A percentile compares a stretch with the other conserved stretches of the same genome.
Conservation (phyloP, 345 rosid genomes). For the Geranium rotundifolium region DNA sequence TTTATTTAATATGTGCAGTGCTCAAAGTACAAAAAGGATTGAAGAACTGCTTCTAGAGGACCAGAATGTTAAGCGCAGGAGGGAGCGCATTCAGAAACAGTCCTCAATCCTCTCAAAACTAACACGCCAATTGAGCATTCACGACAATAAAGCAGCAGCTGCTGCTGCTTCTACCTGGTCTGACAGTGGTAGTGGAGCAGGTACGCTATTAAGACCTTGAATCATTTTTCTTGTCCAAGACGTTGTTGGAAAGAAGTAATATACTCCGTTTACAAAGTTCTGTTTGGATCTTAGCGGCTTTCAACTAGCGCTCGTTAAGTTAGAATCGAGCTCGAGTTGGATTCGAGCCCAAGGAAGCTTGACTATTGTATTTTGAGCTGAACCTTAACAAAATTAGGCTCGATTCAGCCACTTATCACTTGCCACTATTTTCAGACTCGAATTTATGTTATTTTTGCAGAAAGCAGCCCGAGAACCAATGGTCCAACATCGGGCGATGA, state of each 20-base stretch:
- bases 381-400: too few relatives aligned
- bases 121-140: constrained; percentile 73
- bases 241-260: background rate
- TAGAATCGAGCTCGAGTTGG: too few relatives aligned
- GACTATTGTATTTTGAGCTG: too few relatives aligned
- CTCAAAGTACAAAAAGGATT: constrained; percentile 64
- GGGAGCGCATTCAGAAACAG: constrained; percentile 81
- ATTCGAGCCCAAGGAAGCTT: too few relatives aligned
- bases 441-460: constrained; percentile 21
- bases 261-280: too few relatives aligned
- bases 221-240: background rate
- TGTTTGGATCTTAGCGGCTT: too few relatives aligned
- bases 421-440: too few relatives aligned
- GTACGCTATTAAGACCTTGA: constrained; percentile 14
- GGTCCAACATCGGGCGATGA: constrained; percentile 61
- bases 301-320: too few relatives aligned
- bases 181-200: constrained; percentile 27
- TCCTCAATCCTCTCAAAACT: constrained; percentile 76
- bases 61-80: constrained; percentile 60
- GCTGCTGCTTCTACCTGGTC: constrained; percentile 68
- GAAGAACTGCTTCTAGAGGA: constrained; percentile 92
- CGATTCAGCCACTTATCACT: too few relatives aligned
- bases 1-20: constrained; percentile 23
- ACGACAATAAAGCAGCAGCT: constrained; percentile 58
- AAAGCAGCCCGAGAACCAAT: constrained; percentile 67